Evolutionary conservation across 306 rosid genomes (phyloP).

Genomic region (Pterocarpus macrocarpus): DNA sequence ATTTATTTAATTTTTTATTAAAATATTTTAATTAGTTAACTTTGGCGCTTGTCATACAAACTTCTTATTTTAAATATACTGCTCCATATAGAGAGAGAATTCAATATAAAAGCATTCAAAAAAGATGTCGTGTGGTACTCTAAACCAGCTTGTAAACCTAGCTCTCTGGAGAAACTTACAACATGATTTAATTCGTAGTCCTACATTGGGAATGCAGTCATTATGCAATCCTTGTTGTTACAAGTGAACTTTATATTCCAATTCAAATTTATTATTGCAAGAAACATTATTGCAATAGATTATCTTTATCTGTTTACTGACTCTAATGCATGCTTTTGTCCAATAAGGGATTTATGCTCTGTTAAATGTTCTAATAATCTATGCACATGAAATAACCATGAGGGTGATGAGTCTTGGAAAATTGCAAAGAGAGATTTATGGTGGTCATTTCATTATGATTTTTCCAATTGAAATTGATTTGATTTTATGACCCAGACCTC

Average conservation of each 20-base stretch:
- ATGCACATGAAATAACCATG: slow-evolving; percentile 1
- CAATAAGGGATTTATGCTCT: not conserved
- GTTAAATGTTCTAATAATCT: slow-evolving; percentile 2
- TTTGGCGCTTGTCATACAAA: too few species aligned
- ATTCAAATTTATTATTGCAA: not conserved
- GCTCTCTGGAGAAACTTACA: too few species aligned
- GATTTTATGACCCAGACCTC: slow-evolving; percentile 71
- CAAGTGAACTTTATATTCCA: not conserved
- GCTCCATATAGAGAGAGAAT: too few species aligned
- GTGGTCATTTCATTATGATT: not conserved
- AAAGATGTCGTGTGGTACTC: too few species aligned
- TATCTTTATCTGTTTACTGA: not conserved
- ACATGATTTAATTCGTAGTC: too few species aligned
- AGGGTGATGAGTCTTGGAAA: not conserved
- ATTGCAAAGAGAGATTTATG: not conserved
- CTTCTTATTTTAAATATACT: too few species aligned
- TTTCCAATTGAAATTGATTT: slow-evolving; percentile 9
- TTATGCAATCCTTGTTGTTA: too few species aligned
- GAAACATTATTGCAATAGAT: not conserved
- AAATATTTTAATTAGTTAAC: too few species aligned
- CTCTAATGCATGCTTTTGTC: not conserved
- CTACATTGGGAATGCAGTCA: too few species aligned
- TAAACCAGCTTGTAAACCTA: too few species aligned
- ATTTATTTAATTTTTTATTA: too few species aligned
- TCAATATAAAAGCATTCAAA: too few species aligned